Conservation (phyloP, 2,329 filamentous ascomycete genomes). For the Fusarium nelsonii region DNA sequence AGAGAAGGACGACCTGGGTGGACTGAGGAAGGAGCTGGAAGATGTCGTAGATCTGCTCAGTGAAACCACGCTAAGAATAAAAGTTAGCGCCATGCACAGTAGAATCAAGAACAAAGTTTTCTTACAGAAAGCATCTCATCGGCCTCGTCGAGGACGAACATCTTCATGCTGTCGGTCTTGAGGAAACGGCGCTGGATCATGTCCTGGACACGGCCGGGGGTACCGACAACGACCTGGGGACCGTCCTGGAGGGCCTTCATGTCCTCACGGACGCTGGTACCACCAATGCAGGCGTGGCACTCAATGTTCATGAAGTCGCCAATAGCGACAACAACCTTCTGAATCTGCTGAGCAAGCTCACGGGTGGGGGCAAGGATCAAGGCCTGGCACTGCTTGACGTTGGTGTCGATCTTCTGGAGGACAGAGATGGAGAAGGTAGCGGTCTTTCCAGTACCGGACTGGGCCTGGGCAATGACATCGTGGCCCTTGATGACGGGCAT, state of each 20-base stretch:
- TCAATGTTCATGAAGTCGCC: constrained; percentile 99
- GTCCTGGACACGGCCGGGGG: constrained; percentile 97
- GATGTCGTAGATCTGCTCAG: constrained; percentile 99
- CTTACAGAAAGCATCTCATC: constrained; percentile 97
- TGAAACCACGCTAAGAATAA: constrained; percentile 85
- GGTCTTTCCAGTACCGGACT: constrained; percentile 99
- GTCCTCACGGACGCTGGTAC: constrained; percentile 97
- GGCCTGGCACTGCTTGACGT: constrained; percentile 96
- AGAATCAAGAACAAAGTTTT: constrained; percentile 35
- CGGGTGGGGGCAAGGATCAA: constrained; percentile 97
- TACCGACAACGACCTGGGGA: constrained; percentile 97
- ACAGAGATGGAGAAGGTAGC: constrained; percentile 99
- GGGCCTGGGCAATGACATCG: constrained; percentile 99
- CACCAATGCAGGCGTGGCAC: constrained; percentile 99
- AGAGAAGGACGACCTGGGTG: constrained; percentile 97
- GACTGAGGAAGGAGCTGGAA: constrained; percentile 98
- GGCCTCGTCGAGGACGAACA: constrained; percentile 99
- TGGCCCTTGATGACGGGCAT: constrained; percentile 99
- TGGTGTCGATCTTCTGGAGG: constrained; percentile 97
- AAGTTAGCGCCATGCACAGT: constrained; percentile 51
- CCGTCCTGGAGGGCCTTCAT: constrained; percentile 98
- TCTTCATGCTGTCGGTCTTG: constrained; percentile 98
- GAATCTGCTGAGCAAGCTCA: constrained; percentile 98
- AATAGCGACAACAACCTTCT: constrained; percentile 98
- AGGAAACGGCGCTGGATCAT: constrained; percentile 99